phyloP scores from a whole-genome alignment of 176 grass and related monocot species.

The Tillandsia fasciculata region DNA sequence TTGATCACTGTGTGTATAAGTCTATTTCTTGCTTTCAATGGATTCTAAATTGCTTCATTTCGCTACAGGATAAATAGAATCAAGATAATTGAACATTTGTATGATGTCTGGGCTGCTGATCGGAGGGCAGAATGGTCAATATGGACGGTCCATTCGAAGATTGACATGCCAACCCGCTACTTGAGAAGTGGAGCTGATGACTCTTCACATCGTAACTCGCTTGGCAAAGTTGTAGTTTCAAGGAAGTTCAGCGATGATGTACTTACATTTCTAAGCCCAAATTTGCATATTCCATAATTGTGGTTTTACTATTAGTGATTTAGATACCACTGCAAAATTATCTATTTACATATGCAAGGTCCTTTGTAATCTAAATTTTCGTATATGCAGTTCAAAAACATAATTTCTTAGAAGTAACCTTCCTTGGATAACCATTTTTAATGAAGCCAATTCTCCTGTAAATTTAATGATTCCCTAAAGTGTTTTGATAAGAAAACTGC shows the following conservation, averaged over 20 bases:
- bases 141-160: constrained; percentile 89
- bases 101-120: constrained; percentile 57
- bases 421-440: too few species aligned
- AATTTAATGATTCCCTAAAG: too few species aligned
- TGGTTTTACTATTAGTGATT: too few species aligned
- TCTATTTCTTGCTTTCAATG: constrained; percentile 6
- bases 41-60: constrained; percentile 8
- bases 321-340: too few species aligned
- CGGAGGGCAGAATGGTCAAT: constrained; percentile 90
- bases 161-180: constrained; percentile 72
- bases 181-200: constrained; percentile 46
- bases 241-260: constrained; percentile 57
- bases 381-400: too few species aligned
- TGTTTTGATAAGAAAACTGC: too few species aligned
- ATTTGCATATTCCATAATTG: too few species aligned
- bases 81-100: constrained; percentile 68
- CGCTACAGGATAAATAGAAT: constrained; percentile 59
- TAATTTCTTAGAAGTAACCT: too few species aligned
- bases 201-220: constrained; percentile 57
- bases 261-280: constrained; percentile 16
- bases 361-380: too few species aligned
- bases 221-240: constrained; percentile 46
- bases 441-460: too few species aligned
- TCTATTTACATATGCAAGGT: too few species aligned
- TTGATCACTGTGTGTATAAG: background rate